phyloP scores from a whole-genome alignment of 345 rosid species.

The Linum tenue region DNA sequence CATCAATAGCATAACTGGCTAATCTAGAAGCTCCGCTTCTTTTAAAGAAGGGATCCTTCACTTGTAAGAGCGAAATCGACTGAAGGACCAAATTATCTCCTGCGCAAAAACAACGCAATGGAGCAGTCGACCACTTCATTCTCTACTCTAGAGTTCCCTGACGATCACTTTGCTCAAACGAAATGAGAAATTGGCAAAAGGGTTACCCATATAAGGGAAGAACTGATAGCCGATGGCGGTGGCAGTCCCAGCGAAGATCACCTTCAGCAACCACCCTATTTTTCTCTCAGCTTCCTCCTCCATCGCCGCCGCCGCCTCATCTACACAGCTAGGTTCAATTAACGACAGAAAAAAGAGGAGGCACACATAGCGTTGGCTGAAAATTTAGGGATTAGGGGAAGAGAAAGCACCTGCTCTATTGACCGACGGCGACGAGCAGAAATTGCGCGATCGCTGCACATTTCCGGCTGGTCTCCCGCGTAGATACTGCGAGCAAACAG shows the following conservation, averaged over 20 bases:
- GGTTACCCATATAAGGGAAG: conserved; percentile 75
- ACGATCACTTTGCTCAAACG: background rate
- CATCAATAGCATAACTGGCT: conserved; percentile 72
- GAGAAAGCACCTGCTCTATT: conserved; percentile 9
- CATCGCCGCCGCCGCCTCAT: conserved; percentile 41
- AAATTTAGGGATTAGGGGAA: background rate
- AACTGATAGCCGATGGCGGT: conserved; percentile 57
- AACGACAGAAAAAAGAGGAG: background rate
- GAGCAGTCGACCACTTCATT: background rate
- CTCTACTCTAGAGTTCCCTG: background rate
- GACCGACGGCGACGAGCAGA: conserved; percentile 4
- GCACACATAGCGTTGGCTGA: too few relatives aligned
- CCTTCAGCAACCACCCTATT: conserved; percentile 73
- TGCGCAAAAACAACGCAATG: conserved; percentile 17
- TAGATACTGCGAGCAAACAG: conserved; percentile 12
- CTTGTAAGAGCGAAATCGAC: conserved; percentile 75
- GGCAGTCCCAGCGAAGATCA: conserved; percentile 75
- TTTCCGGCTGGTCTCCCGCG: conserved; percentile 3
- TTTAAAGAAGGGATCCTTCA: conserved; percentile 86
- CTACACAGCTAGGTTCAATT: conserved; percentile 24
- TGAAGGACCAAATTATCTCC: conserved; percentile 85
- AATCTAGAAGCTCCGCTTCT: conserved; percentile 89
- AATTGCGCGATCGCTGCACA: conserved; percentile 17
- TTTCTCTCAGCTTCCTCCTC: conserved; percentile 87
- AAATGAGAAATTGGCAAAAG: background rate